A percentile compares a stretch with the other conserved stretches of the same genome.
Evolutionary conservation across 371 early-diverging fungal genomes (phyloP).

Genomic region (Syncephalastrum sp.): DNA sequence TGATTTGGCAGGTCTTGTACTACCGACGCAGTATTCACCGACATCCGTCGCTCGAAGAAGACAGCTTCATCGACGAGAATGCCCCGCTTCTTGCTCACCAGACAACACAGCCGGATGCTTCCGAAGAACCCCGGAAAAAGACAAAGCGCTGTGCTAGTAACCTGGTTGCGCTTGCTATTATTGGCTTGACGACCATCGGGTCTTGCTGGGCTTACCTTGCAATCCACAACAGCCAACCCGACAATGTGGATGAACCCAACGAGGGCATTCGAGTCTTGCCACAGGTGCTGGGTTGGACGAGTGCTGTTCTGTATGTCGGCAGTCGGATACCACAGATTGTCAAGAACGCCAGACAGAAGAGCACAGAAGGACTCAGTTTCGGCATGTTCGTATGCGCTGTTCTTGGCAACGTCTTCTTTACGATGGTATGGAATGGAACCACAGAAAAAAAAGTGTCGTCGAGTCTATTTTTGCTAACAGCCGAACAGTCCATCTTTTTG

Average conservation of each 20-base stretch:
- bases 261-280: constrained; percentile 23
- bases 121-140: constrained; percentile 5
- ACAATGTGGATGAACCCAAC: no score
- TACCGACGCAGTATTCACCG: constrained; percentile 26
- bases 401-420: constrained; percentile 71
- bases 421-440: constrained; percentile 26
- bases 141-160: constrained; percentile 12
- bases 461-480: constrained; percentile 6
- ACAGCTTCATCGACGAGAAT: constrained; percentile 8
- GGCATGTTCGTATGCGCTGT: constrained; percentile 80
- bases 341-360: constrained; percentile 64
- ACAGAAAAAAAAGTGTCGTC: not conserved
- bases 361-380: constrained; percentile 72
- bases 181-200: constrained; percentile 14
- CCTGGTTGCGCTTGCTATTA: constrained; percentile 12
- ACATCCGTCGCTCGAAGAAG: constrained; percentile 10
- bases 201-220: constrained; percentile 28
- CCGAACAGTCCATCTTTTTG: constrained; percentile 48
- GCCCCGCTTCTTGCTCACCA: constrained; percentile 1
- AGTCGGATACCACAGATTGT: constrained; percentile 78
- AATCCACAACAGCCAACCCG: not conserved
- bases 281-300: constrained; percentile 48
- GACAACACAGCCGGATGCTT: not conserved
- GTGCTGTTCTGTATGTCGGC: constrained; percentile 52
- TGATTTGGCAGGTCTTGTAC: constrained; percentile 56